Evolutionary conservation across 1,139 yeast genomes (phyloP), one percentile per base, ranked within the genome.

Genomic region (Wickerhamiella pararugosa): DNA sequence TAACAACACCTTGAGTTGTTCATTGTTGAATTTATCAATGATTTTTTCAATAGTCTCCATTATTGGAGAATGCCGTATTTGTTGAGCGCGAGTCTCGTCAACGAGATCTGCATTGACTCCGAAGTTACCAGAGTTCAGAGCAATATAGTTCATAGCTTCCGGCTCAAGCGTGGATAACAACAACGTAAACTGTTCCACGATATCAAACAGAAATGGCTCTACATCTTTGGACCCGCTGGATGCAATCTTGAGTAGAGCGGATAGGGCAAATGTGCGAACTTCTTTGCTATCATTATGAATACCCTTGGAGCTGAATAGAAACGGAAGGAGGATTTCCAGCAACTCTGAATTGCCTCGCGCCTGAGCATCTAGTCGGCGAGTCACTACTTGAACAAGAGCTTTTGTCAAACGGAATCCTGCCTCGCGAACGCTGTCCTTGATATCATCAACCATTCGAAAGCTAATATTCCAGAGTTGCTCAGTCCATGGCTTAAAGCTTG

Each of bases 91-190:
- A 41, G 77, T 76, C 0, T 83, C 76, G 60, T 90, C 97, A 48
- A 87, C 74, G 34, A 76, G 81, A 48, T 73, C 72, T 21, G 75
- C 66, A 39, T 78, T 76, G 46, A 86, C 60, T 40, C 86, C 84
- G 55, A 79, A 84, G 58, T 86, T 90, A 47, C 78, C 87, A 0
- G 97, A 95, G 62, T 90, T 87, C 49, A 90, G 66, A 0, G 92
- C 76, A 47, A 90, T 63, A 53, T 86, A 90, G 56, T 90, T 87
- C 51, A 84, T 73, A 2, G 82, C 76, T 56, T 87, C 95, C 0
- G 97, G 97, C 54, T 90, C 98, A 40, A 90, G 65, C 0, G 93
- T 79, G 0, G 96, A 82, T 75, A 90, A 76, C 49, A 84, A 62
- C 6, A 70, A 62, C 11, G 82, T 65, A 51, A 90, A 69, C 44